Base-by-base conservation (phyloP, 176 grass and related monocot genomes). In the Hsuehochloa calcarea region DNA sequence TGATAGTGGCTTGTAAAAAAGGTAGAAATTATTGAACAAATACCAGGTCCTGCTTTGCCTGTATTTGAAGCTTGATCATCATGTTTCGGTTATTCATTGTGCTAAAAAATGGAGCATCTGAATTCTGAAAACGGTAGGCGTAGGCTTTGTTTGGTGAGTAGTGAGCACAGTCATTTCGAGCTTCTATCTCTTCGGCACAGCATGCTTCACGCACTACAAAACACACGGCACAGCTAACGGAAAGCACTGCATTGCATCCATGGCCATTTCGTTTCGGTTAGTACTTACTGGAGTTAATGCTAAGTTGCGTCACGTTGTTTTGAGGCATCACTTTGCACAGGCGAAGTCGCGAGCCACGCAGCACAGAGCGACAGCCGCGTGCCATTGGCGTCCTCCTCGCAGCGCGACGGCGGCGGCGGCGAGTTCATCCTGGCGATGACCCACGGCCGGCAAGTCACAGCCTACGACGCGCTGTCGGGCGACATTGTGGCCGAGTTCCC, bases 401-500 rank as follows among this genome's bases (percentile, higher is more conserved):
- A 20, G 40, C 43, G 35, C 8, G 12, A 4, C 47, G 43, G 73
- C 61, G 17, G 29, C 29, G 29, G 29, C 1, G 19, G 17, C 65
- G 65, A 79, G 37, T 31, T 83, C 88, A 78, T 90, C 45, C 79
- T 90, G 37, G 49, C 47, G 4, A 41, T 45, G 20, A 56, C 15
- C 8, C 58, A 77, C 8, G n/a, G 34, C 15, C 26, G 37, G 10
- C 58, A 59, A n/a, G 61, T 85, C 63, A 70, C 71, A 22, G 83
- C 82, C 51, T 68, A 81, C 40, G 68, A 85, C 51, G 25, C 82
- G 61, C 23, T 85, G 5, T 76, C 88, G 10, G 77, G 88, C 9
- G 35, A 70, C 19, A 38, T 19, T n/a, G 56, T 86, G 55, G 56
- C 73, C 23, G 72, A 73, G 17, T 83, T 83, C 80, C 41, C 74